phyloP scores from a whole-genome alignment of 202 grass and related monocot species.

The Zizania palustris region DNA sequence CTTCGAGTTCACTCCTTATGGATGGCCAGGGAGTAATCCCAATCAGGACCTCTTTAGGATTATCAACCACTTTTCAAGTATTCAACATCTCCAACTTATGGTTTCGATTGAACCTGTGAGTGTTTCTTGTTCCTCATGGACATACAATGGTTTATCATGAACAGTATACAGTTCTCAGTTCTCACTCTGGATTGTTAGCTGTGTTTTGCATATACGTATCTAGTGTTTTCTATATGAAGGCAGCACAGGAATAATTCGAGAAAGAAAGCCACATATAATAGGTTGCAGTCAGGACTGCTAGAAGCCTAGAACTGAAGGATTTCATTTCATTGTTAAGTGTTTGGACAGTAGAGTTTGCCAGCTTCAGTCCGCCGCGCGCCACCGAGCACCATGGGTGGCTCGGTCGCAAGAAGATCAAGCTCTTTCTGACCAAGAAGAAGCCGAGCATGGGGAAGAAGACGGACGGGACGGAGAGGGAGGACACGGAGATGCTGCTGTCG shows the following conservation, averaged over 20 bases:
- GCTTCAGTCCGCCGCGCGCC: too few relatives aligned
- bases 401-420: too few relatives aligned
- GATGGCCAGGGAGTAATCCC: not conserved
- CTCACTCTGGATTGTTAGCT: not conserved
- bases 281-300: not conserved
- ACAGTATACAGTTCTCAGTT: not conserved
- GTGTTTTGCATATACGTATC: not conserved
- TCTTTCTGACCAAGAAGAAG: too few relatives aligned
- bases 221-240: not conserved
- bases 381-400: too few relatives aligned
- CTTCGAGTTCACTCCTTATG: not conserved
- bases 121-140: conserved; percentile 10
- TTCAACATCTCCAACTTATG: not conserved
- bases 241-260: not conserved
- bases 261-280: not conserved
- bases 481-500: conserved; percentile 63
- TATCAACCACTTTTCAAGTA: not conserved
- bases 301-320: not conserved
- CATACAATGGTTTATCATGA: not conserved
- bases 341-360: not conserved
- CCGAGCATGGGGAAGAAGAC: too few relatives aligned
- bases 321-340: not conserved
- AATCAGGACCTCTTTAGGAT: not conserved
- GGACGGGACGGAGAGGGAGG: not conserved
- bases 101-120: not conserved